A percentile compares a stretch with the other conserved stretches of the same genome.
Conservation (phyloP, 305 asterid species). For the Solanum aculeatissimum region DNA sequence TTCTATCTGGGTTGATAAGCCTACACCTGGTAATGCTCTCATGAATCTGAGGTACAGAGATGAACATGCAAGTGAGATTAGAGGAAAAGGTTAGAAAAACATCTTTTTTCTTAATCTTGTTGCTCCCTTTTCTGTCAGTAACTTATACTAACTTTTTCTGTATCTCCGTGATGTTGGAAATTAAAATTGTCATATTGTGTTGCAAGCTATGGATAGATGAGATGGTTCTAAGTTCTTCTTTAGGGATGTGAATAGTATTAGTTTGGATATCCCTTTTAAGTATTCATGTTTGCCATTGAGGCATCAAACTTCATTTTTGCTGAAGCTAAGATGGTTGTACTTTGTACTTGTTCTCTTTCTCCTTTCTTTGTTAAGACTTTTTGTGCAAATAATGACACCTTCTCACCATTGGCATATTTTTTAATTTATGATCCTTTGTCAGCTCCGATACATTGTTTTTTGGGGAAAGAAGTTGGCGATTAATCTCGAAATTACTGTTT, state of each 20-base stretch:
- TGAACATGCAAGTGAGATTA: slow-evolving; percentile 65
- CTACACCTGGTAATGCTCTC: slow-evolving; percentile 90
- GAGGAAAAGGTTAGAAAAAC: slow-evolving; percentile 57
- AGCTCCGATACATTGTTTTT: not conserved
- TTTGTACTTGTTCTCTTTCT: not conserved
- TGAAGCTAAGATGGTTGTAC: not conserved
- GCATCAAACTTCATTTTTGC: not conserved
- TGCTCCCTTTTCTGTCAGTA: not conserved
- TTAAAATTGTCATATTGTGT: not conserved
- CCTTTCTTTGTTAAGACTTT: not conserved
- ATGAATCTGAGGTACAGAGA: slow-evolving; percentile 88
- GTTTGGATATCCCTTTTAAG: not conserved
- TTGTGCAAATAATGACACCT: not conserved
- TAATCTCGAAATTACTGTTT: not conserved
- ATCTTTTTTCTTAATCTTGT: not conserved
- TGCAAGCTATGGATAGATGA: not conserved
- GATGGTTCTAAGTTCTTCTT: not conserved
- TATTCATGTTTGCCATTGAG: not conserved
- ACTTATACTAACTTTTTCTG: not conserved
- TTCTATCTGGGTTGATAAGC: slow-evolving; percentile 95
- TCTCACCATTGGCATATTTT: not conserved
- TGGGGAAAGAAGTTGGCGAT: not conserved
- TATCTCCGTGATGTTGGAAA: not conserved
- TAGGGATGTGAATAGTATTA: not conserved
- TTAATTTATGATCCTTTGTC: not conserved